A percentile compares a stretch with the other conserved stretches of the same genome.
These are phyloP conservation scores for Blastobotrys petasosporus DNA, from an alignment of 1,139 yeast species.

Conservation along the genomic window DNA sequence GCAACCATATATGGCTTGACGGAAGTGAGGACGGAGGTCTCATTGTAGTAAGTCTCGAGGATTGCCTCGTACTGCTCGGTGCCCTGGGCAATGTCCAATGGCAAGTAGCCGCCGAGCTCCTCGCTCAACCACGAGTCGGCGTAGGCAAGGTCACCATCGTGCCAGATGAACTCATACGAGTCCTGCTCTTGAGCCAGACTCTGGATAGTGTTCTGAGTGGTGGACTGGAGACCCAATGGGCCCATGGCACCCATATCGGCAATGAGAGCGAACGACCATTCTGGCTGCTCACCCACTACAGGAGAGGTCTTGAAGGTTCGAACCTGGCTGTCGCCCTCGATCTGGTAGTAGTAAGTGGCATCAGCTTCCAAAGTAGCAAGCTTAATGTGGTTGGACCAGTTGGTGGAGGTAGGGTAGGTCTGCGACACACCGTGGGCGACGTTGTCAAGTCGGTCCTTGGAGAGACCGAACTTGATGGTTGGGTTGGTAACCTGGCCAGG, in stretches of 20 bases:
- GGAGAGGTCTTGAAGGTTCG: constrained; percentile 22
- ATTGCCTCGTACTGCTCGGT: constrained; percentile 19
- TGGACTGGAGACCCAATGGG: constrained; percentile 20
- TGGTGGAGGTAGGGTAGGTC: constrained; percentile 25
- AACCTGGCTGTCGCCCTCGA: constrained; percentile 14
- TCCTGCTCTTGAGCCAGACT: constrained; percentile 21
- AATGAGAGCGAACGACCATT: constrained; percentile 25
- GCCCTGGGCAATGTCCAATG: constrained; percentile 15
- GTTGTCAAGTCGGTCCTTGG: constrained; percentile 18
- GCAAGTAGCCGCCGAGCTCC: constrained; percentile 19
- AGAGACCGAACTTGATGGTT: constrained; percentile 25
- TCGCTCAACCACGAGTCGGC: constrained; percentile 31
- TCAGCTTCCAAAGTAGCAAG: constrained; percentile 24
- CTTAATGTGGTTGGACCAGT: constrained; percentile 30
- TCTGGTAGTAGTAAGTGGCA: constrained; percentile 30
- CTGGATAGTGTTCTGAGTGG: constrained; percentile 23
- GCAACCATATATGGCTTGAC: constrained; percentile 28
- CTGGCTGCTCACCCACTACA: constrained; percentile 13
- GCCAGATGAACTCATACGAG: constrained; percentile 27
- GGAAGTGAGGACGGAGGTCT: constrained; percentile 22
- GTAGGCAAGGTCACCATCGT: constrained; percentile 30
- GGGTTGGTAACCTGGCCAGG: constrained; percentile 20
- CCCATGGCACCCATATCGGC: constrained; percentile 30
- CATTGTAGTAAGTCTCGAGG: constrained; percentile 24
- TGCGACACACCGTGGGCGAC: constrained; percentile 22